These are phyloP conservation scores for Cucurbita argyrosperma DNA, from an alignment of 306 rosid genomes.

Conservation along the genomic window DNA sequence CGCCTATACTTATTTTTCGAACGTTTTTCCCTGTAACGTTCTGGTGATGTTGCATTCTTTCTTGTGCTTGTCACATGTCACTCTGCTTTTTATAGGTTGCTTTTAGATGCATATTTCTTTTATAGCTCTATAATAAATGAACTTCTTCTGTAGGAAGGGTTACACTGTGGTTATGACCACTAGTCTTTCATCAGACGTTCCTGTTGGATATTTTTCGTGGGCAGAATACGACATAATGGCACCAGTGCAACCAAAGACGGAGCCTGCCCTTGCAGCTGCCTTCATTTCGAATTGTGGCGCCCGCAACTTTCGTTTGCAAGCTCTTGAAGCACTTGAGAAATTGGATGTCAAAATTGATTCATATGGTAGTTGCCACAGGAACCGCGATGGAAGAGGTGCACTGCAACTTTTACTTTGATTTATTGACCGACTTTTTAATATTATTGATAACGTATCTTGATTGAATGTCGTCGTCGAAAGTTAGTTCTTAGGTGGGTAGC, in stretches of 20 bases:
- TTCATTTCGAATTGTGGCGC: constrained; percentile 97
- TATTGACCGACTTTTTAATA: neutral
- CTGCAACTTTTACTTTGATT: neutral
- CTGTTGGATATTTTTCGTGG: constrained; percentile 98
- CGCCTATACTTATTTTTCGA: neutral
- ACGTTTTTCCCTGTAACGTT: neutral
- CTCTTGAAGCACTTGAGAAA: constrained; percentile 83
- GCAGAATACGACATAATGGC: constrained; percentile 97
- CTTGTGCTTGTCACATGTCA: neutral
- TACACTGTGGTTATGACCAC: constrained; percentile 74
- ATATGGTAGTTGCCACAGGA: constrained; percentile 86
- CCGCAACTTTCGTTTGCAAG: constrained; percentile 85
- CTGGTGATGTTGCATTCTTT: neutral
- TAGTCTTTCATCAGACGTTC: constrained; percentile 95
- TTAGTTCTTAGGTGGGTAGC: neutral
- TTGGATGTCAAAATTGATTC: constrained; percentile 53
- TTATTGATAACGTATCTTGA: neutral
- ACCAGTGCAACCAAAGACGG: constrained; percentile 69
- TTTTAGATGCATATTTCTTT: neutral
- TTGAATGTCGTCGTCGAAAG: neutral
- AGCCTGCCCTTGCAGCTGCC: constrained; percentile 80
- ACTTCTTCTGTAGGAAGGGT: constrained; percentile 46
- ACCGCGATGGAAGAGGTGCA: constrained; percentile 41
- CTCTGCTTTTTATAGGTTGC: neutral
- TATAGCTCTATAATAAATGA: neutral